A percentile compares a stretch with the other conserved stretches of the same genome.
Evolutionary conservation across 1,284 basidiomycete genomes (phyloP).

Genomic region (Ustilago trichophora): DNA sequence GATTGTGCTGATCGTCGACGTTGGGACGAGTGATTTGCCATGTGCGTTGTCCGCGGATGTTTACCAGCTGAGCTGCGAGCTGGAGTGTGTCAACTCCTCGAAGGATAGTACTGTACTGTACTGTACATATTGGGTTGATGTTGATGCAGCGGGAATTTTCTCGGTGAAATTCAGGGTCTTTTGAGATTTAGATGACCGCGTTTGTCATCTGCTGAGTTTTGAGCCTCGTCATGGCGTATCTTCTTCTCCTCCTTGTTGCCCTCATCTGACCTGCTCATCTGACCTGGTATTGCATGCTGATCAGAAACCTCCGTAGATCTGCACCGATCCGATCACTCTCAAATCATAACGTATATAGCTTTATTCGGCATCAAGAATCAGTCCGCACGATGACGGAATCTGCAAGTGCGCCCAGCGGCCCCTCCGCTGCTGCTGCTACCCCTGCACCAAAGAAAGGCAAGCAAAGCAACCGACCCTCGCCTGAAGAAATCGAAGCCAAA

Average conservation of each 20-base stretch:
- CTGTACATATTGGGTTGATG: too few relatives aligned
- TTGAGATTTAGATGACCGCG: not conserved
- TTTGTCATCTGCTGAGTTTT: constrained; percentile 14
- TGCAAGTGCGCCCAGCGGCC: not conserved
- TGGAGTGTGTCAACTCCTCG: too few relatives aligned
- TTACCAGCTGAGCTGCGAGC: too few relatives aligned
- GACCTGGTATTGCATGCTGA: constrained; percentile 16
- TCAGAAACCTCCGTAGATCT: not conserved
- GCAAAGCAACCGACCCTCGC: constrained; percentile 26
- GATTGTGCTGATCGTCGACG: too few relatives aligned
- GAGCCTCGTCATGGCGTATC: not conserved
- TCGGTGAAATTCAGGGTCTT: constrained; percentile 9
- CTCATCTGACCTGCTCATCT: too few relatives aligned
- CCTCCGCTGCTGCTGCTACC: not conserved
- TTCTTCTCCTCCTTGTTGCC: not conserved
- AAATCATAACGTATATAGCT: too few relatives aligned
- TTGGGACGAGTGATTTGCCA: too few relatives aligned
- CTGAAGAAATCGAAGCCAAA: constrained; percentile 48
- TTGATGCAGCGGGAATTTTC: constrained; percentile 10
- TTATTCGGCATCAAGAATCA: not conserved
- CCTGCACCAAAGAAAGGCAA: constrained; percentile 24
- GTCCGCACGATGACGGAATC: constrained; percentile 17
- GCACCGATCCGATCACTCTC: not conserved
- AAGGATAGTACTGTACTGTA: too few relatives aligned
- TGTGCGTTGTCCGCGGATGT: too few relatives aligned